Base-by-base conservation (phyloP, 179 eudicot species). In the Spergularia azorica region DNA sequence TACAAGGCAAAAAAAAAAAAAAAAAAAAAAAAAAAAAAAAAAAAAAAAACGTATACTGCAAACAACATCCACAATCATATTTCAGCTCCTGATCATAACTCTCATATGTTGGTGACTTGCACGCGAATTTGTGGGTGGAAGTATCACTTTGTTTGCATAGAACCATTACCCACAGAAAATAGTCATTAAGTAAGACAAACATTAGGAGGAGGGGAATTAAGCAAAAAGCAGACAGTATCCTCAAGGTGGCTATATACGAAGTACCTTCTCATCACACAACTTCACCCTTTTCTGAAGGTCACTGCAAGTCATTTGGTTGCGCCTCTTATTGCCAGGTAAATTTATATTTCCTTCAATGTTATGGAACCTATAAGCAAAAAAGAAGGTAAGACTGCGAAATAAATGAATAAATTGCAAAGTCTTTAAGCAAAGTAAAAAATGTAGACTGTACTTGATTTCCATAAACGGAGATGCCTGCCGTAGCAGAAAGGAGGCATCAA, bases 401-500 rank as follows among this genome's bases (percentile, higher is more conserved):
- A 21, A 46, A 51, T 18, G 61, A 11, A 5, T 21, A 5, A 20
- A 69, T 18, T 38, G 56, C 62, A 36, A 73, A 62, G 39, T 62
- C 38, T 38, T 3, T 5, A 58, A 72, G 14, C 17, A 16, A 73
- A 41, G 20, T 17, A 52, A 52, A 69, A 75, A 67, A 4, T 52
- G 39, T 3, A 63, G 43, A 67, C 39, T 70, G 57, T 87, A 95
- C 99, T 91, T 95, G 75, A 95, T 95, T 73, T 91, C 87, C 84
- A 87, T 88, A 79, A 39, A 95, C 9, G 98, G 97, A 14, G 98
- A 87, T 72, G 99, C 97, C 84, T 95, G 98, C 79, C 94, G 86
- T 66, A 95, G 89, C 77, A 95, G 76, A 83, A 83, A 89, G 57
- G 98, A 90, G 57, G 98, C 81, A 74, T 95, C 96, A 62, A 86